phyloP scores from a whole-genome alignment of 1,139 yeast species.

The Zhuliangozyma parablackwelliae region DNA sequence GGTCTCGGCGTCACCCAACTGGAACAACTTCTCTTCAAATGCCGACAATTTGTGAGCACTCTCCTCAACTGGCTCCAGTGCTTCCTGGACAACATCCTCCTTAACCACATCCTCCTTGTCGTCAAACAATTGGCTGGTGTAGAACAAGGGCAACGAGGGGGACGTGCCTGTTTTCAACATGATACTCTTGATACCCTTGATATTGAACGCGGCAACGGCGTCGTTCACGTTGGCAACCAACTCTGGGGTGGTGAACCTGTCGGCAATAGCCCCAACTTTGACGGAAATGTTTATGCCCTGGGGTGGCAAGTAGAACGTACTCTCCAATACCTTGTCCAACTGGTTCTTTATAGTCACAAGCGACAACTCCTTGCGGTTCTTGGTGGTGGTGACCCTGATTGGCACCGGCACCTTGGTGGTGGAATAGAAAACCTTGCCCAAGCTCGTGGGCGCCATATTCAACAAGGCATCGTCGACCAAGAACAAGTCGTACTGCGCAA shows the following conservation, averaged over 20 bases:
- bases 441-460: constrained; percentile 72
- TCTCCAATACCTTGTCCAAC: constrained; percentile 52
- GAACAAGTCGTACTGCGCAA: constrained; percentile 62
- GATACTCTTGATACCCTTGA: constrained; percentile 48
- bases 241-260: constrained; percentile 23
- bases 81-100: constrained; percentile 21
- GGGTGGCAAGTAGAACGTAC: constrained; percentile 66
- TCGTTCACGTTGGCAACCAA: constrained; percentile 54
- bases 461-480: constrained; percentile 79
- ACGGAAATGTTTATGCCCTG: constrained; percentile 67
- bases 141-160: constrained; percentile 81
- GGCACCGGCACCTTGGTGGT: constrained; percentile 69
- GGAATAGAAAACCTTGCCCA: constrained; percentile 76
- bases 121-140: constrained; percentile 55
- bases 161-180: constrained; percentile 67
- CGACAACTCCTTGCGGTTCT: constrained; percentile 43
- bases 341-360: constrained; percentile 53
- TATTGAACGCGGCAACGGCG: constrained; percentile 48
- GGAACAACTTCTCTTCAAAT: constrained; percentile 75
- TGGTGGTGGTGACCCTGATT: constrained; percentile 45
- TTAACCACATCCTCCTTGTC: constrained; percentile 25
- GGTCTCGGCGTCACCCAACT: constrained; percentile 72
- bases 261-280: constrained; percentile 60
- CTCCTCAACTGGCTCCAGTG: constrained; percentile 22
- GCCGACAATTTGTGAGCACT: constrained; percentile 34